Base-by-base conservation (phyloP, 1,284 basidiomycete species). In the Ceratobasidium theobromae region DNA sequence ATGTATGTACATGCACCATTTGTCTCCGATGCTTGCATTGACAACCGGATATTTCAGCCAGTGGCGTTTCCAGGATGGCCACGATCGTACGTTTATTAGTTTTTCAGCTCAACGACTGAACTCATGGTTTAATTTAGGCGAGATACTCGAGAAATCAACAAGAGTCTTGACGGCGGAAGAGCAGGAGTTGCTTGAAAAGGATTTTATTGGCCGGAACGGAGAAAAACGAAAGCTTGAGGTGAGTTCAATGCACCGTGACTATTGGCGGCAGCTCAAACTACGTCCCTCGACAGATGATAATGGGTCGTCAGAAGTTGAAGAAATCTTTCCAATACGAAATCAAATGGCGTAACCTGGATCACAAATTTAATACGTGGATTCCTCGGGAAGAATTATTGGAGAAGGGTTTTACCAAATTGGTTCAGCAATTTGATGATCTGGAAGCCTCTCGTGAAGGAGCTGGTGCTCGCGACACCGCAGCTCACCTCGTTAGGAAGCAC, bases 41-140 rank as follows among this genome's bases (percentile, higher is more conserved):
- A 67, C 53, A 48, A 55, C 38, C 27, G 25, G 12, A 27, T 6
- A 46, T 74, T 30, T 5, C 55, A 76, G 75, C 73, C 93, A 96
- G 79, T 99, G 96, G 96, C 91, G 96, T 73, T 99, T 95, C 86
- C 95, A 98, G 78, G 95, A 98, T 77, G 97, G 96, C 53, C 92
- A 97, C 77, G 96, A 99, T 82, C 91, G 95, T 87, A 82, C 71
- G 87, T 80, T 66, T 53, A 68, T 48, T 11, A 16, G 8, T 48
- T 48, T 48, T 8, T 18, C 45, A 11, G 18, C 23, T 21, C 14
- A 9, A 62, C 30, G 16, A 45, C 18, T 21, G 9, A 45, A n/a
- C 18, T 25, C 21, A 58, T 12, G 49, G 1, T 65, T 27, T 43
- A 21, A 51, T 67, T 62, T 71, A 90, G 88, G 88, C 69, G 89